Evolutionary conservation across 2,329 filamentous ascomycete species (phyloP).

Genomic region (Fusarium pseudoanthophilum): DNA sequence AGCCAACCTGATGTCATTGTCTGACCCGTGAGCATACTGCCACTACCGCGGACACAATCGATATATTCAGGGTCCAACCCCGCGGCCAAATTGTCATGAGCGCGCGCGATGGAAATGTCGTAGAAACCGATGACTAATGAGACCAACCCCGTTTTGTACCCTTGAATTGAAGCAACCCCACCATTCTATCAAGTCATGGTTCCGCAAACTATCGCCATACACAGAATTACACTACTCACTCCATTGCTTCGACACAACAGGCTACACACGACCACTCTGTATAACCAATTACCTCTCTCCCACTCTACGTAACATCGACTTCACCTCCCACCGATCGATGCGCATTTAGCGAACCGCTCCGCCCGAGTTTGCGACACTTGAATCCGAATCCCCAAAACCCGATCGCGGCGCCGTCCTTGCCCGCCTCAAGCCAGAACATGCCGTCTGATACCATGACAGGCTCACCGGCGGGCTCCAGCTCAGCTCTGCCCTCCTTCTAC

Average conservation of each 20-base stretch:
- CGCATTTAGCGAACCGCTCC: conserved; percentile 24
- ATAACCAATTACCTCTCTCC: neutral
- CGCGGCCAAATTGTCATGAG: conserved; percentile 1
- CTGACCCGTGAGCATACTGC: neutral
- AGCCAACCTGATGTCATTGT: neutral
- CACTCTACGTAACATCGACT: neutral
- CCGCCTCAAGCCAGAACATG: conserved; percentile 41
- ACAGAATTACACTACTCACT: conserved; percentile 27
- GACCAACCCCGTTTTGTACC: conserved; percentile 16
- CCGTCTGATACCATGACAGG: conserved; percentile 44
- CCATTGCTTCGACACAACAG: conserved; percentile 13
- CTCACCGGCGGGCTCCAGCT: conserved; percentile 48
- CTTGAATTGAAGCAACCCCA: conserved; percentile 34
- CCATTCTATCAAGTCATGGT: conserved; percentile 41
- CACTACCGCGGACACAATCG: neutral
- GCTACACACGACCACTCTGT: conserved; percentile 11
- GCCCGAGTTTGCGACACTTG: conserved; percentile 26
- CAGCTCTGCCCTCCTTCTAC: conserved; percentile 59
- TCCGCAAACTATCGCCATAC: conserved; percentile 43
- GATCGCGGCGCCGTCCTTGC: conserved; percentile 38
- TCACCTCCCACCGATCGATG: conserved; percentile 11
- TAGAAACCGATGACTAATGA: conserved; percentile 40
- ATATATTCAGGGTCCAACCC: conserved; percentile 21
- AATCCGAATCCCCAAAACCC: conserved; percentile 33
- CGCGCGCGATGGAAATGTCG: conserved; percentile 33